Evolutionary conservation across 352 stramenopile species (phyloP).

Genomic region (Phytopythium boreale): DNA sequence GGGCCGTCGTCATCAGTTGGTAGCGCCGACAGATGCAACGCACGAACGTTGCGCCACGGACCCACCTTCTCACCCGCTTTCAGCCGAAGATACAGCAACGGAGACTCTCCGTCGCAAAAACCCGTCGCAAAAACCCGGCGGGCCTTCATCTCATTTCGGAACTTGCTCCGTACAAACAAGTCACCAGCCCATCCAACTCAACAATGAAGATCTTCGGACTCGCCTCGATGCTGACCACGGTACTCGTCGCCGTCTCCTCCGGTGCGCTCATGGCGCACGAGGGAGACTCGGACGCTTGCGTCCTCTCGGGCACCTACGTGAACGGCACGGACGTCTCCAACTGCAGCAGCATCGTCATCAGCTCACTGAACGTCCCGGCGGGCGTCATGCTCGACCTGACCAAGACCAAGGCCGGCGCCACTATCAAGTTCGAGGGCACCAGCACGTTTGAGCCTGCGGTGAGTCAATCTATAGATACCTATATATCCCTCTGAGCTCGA

Average conservation of each 20-base stretch:
- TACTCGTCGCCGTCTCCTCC: not conserved
- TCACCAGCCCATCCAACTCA: not conserved
- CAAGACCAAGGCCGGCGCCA: constrained; percentile 22
- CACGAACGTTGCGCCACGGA: not conserved
- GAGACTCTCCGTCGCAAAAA: no score
- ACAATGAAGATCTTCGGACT: not conserved
- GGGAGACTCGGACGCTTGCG: constrained; percentile 12
- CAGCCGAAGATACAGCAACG: no score
- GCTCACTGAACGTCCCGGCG: constrained; percentile 23
- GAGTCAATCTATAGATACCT: no score
- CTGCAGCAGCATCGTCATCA: constrained; percentile 24
- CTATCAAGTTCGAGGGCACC: constrained; percentile 30
- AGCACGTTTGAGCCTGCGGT: constrained; percentile 23
- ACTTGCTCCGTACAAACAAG: not conserved
- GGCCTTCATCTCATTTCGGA: not conserved
- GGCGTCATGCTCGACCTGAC: constrained; percentile 34
- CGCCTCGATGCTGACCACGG: not conserved
- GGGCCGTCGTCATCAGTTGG: not conserved
- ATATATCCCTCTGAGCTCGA: no score
- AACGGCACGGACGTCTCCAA: constrained; percentile 23
- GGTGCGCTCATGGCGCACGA: no score
- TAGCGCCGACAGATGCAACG: not conserved
- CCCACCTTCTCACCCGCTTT: not conserved
- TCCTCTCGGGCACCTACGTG: constrained; percentile 34
- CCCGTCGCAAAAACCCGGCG: no score